Percentiles rank a stretch among this genome's conserved stretches.
These are phyloP conservation scores for Coniochaeta ligniaria DNA, from an alignment of 2,329 filamentous ascomycete species.

Conservation along the genomic window DNA sequence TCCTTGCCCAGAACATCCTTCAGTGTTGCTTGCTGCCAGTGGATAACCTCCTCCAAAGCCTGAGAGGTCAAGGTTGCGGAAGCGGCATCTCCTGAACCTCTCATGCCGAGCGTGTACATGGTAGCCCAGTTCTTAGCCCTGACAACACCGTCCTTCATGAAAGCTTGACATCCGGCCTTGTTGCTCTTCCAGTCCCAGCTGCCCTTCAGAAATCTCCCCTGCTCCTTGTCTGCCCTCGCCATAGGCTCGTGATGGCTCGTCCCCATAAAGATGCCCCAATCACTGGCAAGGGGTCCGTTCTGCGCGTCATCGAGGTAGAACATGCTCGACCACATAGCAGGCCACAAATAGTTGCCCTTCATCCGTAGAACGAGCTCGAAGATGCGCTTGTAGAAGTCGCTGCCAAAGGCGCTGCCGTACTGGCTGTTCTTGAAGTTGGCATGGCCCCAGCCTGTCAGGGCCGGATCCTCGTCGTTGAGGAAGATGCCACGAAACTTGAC, in stretches of 20 bases:
- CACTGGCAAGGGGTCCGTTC: constrained; percentile 44
- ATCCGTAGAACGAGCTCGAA: constrained; percentile 50
- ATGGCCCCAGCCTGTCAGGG: constrained; percentile 45
- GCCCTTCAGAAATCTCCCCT: constrained; percentile 26
- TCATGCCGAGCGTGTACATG: constrained; percentile 44
- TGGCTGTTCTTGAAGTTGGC: constrained; percentile 30
- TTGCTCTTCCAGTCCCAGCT: constrained; percentile 49
- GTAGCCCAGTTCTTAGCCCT: constrained; percentile 45
- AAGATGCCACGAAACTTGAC: constrained; percentile 54
- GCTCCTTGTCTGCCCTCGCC: constrained; percentile 39
- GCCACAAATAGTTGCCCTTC: constrained; percentile 52
- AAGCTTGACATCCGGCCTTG: constrained; percentile 41
- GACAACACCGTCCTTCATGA: constrained; percentile 42
- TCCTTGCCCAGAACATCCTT: constrained; percentile 10
- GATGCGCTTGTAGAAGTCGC: constrained; percentile 45
- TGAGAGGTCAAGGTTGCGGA: constrained; percentile 28
- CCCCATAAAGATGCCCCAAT: constrained; percentile 51
- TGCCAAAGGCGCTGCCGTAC: constrained; percentile 23
- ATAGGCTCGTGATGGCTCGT: constrained; percentile 53
- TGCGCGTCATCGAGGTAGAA: constrained; percentile 48
- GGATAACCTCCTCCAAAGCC: constrained; percentile 39
- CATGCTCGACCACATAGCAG: constrained; percentile 49
- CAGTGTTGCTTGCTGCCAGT: constrained; percentile 17
- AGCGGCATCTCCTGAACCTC: constrained; percentile 45
- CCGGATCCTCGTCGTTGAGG: constrained; percentile 53